Percentiles rank a stretch among this genome's conserved stretches.
Evolutionary conservation across 352 stramenopile genomes (phyloP).

Genomic region (Phytophthora quininea): DNA sequence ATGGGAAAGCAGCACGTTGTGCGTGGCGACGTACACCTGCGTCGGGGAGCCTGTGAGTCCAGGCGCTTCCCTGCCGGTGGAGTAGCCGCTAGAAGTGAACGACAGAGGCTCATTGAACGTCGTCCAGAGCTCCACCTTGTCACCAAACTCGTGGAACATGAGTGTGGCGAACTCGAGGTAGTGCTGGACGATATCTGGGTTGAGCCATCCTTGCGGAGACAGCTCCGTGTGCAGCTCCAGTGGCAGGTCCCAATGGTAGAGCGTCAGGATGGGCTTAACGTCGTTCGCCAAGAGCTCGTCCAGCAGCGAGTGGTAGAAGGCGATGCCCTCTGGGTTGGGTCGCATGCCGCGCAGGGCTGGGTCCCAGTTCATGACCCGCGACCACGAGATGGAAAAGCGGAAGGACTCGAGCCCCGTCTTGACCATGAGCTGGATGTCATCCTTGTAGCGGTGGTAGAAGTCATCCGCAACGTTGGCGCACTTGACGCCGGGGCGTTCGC

Average conservation of each 20-base stretch:
- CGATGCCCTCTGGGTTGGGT: conserved; percentile 83
- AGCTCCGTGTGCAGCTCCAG: conserved; percentile 73
- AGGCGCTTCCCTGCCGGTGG: conserved; percentile 53
- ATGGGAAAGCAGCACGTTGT: conserved; percentile 92
- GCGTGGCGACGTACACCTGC: conserved; percentile 52
- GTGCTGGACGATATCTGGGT: conserved; percentile 48
- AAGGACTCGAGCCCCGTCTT: conserved; percentile 88
- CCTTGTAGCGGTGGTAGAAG: conserved; percentile 87
- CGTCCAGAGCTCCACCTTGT: conserved; percentile 90
- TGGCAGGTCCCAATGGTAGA: conserved; percentile 95
- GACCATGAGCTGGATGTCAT: conserved; percentile 92
- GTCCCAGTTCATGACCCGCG: conserved; percentile 83
- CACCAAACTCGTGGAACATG: conserved; percentile 89
- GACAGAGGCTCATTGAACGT: conserved; percentile 94
- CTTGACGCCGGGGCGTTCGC: conserved; percentile 59
- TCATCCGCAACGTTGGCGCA: conserved; percentile 89
- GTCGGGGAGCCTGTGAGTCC: conserved; percentile 36
- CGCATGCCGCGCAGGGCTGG: conserved; percentile 31
- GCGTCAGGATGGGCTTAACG: conserved; percentile 88
- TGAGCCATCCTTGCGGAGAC: conserved; percentile 51
- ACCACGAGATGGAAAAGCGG: conserved; percentile 92
- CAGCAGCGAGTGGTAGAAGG: conserved; percentile 92
- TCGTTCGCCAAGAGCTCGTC: conserved; percentile 65
- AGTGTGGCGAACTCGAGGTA: conserved; percentile 87
- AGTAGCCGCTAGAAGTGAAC: conserved; percentile 82